Evolutionary conservation across 768 basidiomycete genomes (phyloP).

Genomic region (Xanthoconium stramineum): DNA sequence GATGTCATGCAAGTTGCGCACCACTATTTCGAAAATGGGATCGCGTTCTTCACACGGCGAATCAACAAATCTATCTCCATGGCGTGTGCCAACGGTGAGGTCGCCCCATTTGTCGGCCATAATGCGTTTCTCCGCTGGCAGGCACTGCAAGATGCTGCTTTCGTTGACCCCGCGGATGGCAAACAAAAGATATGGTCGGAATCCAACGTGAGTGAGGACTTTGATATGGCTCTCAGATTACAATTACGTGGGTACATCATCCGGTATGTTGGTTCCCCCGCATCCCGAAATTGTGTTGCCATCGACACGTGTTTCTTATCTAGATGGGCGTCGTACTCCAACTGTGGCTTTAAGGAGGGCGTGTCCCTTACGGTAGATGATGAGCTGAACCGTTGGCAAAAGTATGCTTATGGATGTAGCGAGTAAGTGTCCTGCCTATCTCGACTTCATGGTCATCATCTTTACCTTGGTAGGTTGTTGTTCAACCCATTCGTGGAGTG

Average conservation of each 20-base stretch:
- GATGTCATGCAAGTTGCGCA: conserved; percentile 90
- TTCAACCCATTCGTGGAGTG: conserved; percentile 82
- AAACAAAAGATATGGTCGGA: conserved; percentile 77
- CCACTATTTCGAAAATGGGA: conserved; percentile 89
- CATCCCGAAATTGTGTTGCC: neutral
- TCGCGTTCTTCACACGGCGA: conserved; percentile 82
- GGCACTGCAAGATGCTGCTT: conserved; percentile 83
- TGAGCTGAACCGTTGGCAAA: conserved; percentile 91
- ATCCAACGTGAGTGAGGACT: conserved; percentile 64
- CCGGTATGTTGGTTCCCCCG: conserved; percentile 33
- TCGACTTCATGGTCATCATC: neutral
- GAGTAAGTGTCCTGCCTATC: conserved; percentile 42
- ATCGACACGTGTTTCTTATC: neutral
- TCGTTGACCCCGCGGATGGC: conserved; percentile 48
- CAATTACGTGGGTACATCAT: conserved; percentile 69
- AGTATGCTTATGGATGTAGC: conserved; percentile 68
- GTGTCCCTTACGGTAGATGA: conserved; percentile 88
- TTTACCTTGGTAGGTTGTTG: conserved; percentile 53
- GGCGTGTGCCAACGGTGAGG: conserved; percentile 77
- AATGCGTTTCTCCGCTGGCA: conserved; percentile 90
- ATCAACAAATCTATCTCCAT: conserved; percentile 84
- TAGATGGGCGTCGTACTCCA: conserved; percentile 77
- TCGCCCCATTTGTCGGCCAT: conserved; percentile 78
- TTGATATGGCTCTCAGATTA: conserved; percentile 63
- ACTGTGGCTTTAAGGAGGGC: conserved; percentile 87